A percentile compares a stretch with the other conserved stretches of the same genome.
These are phyloP conservation scores for Phalaenopsis equestris DNA, from an alignment of 106 monocot genomes.

Conservation along the genomic window DNA sequence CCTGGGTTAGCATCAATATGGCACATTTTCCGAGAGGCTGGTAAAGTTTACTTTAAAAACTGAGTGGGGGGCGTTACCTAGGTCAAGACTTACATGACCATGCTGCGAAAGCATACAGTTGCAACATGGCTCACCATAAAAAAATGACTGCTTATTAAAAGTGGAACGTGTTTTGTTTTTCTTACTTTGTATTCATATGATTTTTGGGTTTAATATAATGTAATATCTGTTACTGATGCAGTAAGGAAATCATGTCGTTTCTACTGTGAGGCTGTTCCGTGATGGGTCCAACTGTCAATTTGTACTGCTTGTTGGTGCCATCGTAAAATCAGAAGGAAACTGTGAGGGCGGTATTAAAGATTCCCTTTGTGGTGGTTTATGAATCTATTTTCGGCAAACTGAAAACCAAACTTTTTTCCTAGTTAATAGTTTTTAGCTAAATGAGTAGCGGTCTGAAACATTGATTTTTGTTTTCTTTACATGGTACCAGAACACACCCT, in stretches of 20 bases:
- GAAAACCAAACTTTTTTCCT: neutral
- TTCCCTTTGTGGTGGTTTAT: neutral
- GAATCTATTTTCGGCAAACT: conserved; percentile 1
- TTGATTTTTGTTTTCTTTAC: neutral
- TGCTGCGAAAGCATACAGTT: too few relatives aligned
- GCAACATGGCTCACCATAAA: too few relatives aligned
- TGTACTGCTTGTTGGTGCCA: neutral
- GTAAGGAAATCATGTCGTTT: neutral
- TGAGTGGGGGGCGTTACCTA: too few relatives aligned
- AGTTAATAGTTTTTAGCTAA: neutral
- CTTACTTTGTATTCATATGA: too few relatives aligned
- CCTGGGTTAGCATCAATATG: too few relatives aligned
- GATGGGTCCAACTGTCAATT: neutral
- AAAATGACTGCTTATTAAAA: too few relatives aligned
- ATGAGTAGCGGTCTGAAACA: neutral
- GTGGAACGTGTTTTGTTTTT: too few relatives aligned
- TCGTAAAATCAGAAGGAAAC: neutral
- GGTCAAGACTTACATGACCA: too few relatives aligned
- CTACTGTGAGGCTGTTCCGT: neutral
- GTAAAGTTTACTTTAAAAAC: too few relatives aligned
- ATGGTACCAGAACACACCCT: neutral
- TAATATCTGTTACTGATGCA: neutral
- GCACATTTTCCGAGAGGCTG: too few relatives aligned
- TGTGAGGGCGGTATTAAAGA: neutral
- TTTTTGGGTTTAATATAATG: neutral